Evolutionary conservation across 179 eudicot species (phyloP).

Genomic region (Nepenthes alata): DNA sequence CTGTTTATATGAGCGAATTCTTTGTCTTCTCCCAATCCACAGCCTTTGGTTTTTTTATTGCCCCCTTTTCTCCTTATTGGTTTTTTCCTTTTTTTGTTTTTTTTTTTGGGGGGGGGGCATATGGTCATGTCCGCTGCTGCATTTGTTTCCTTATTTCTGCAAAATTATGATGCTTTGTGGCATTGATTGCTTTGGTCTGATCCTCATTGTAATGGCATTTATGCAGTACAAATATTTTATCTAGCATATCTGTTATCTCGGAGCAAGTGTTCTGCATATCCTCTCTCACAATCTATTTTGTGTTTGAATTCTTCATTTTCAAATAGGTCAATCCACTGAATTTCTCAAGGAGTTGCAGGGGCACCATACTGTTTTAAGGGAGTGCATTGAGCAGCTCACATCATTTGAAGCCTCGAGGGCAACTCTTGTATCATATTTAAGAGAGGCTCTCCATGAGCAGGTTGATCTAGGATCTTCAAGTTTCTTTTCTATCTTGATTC

Average conservation of each 20-base stretch:
- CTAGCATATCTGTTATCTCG: background rate
- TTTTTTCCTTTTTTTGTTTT: too few relatives aligned
- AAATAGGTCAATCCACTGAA: constrained; percentile 33
- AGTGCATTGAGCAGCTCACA: constrained; percentile 62
- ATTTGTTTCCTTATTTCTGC: too few relatives aligned
- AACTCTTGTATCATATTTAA: constrained; percentile 57
- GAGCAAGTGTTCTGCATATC: background rate
- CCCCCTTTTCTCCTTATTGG: too few relatives aligned
- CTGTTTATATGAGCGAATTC: too few relatives aligned
- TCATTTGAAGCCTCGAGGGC: constrained; percentile 59
- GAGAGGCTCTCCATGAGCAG: constrained; percentile 81
- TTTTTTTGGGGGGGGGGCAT: too few relatives aligned
- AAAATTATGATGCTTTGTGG: too few relatives aligned
- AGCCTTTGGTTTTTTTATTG: too few relatives aligned
- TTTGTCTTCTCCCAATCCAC: too few relatives aligned
- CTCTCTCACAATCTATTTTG: background rate
- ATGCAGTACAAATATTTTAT: background rate
- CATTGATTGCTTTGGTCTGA: too few relatives aligned
- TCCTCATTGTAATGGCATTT: too few relatives aligned
- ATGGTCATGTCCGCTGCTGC: too few relatives aligned
- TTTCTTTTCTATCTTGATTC: too few relatives aligned
- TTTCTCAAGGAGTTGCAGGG: constrained; percentile 66
- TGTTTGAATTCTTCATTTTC: background rate
- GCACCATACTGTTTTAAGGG: constrained; percentile 55
- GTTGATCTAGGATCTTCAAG: constrained; percentile 17